Conservation (phyloP, 768 basidiomycete species). For the Pseudohyphozyma bogoriensis region DNA sequence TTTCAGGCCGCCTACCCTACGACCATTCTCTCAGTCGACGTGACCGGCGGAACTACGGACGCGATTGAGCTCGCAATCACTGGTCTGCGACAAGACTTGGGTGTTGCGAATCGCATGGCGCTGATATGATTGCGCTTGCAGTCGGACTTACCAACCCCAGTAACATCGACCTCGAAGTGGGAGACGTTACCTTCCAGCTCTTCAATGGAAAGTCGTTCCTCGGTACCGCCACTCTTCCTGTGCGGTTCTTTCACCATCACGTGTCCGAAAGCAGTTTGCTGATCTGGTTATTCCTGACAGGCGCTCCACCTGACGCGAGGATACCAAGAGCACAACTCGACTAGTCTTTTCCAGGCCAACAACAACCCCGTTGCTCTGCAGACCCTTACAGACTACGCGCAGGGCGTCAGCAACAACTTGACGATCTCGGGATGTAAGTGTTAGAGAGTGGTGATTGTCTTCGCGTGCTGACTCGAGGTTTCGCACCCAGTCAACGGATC, state of each 20-base stretch:
- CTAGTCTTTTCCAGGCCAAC: slow-evolving; percentile 46
- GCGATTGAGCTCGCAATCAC: slow-evolving; percentile 53
- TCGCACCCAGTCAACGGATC: slow-evolving; percentile 44
- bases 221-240: slow-evolving; percentile 55
- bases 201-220: slow-evolving; percentile 47
- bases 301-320: slow-evolving; percentile 17
- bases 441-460: too few species aligned
- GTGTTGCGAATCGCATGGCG: not conserved
- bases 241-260: slow-evolving; percentile 45
- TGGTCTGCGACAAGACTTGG: slow-evolving; percentile 37
- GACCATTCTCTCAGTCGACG: slow-evolving; percentile 53
- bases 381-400: slow-evolving; percentile 60
- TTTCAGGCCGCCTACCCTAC: slow-evolving; percentile 47
- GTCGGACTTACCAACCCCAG: slow-evolving; percentile 61
- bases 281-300: not conserved
- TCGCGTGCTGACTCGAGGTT: too few species aligned
- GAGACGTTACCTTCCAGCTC: slow-evolving; percentile 49
- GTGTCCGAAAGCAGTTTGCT: slow-evolving; percentile 27
- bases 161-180: slow-evolving; percentile 47
- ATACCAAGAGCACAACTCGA: slow-evolving; percentile 3
- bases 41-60: slow-evolving; percentile 53
- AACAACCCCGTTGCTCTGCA: slow-evolving; percentile 50
- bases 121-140: slow-evolving; percentile 20
- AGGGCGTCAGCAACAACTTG: slow-evolving; percentile 41
- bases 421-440: slow-evolving; percentile 18